These are phyloP conservation scores for Arctium minus DNA, from an alignment of 129 eudicot species.

Conservation along the genomic window DNA sequence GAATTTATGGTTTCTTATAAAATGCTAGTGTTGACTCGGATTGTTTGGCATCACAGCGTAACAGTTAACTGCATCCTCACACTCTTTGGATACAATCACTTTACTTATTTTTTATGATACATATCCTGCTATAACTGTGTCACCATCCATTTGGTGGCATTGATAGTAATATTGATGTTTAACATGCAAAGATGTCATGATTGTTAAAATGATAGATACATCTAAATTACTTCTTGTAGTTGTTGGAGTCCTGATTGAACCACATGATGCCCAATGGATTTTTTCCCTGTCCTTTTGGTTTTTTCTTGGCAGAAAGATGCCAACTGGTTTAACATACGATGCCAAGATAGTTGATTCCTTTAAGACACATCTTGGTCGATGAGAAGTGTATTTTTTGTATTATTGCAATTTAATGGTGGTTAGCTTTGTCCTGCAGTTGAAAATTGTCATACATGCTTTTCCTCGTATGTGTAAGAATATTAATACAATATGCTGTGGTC, in stretches of 20 bases:
- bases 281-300: background rate
- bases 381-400: background rate
- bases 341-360: slow-evolving; percentile 1
- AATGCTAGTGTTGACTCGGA: background rate
- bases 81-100: background rate
- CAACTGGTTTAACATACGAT: background rate
- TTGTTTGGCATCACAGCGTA: background rate
- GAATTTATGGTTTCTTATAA: background rate
- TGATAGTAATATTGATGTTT: background rate
- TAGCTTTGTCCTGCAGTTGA: background rate
- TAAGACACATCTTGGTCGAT: background rate
- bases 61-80: background rate
- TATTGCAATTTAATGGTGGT: background rate
- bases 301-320: background rate
- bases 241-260: background rate
- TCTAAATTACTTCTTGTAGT: background rate
- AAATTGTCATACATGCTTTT: background rate
- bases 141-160: background rate
- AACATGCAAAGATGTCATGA: background rate
- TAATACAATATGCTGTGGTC: slow-evolving; percentile 4
- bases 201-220: background rate
- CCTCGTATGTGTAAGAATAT: background rate
- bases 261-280: background rate
- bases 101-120: background rate
- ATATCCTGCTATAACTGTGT: background rate